Conservation (phyloP, 192 early-diverging fungal species). For the Coemansia sp. region DNA sequence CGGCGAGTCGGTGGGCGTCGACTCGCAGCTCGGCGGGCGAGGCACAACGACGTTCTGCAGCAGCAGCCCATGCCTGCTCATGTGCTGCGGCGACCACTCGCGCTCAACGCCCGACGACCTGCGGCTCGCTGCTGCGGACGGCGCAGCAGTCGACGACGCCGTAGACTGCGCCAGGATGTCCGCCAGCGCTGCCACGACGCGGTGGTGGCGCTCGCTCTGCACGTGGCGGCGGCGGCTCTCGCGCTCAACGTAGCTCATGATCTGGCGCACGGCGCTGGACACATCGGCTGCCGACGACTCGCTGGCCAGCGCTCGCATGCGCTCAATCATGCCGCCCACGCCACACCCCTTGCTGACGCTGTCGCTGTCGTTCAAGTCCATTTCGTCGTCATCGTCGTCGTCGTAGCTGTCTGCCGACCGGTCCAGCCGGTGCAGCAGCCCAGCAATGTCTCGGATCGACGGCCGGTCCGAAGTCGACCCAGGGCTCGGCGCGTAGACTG, state of each 20-base stretch:
- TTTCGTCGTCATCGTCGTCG: slow-evolving; percentile 1
- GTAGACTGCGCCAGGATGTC: slow-evolving; percentile 36
- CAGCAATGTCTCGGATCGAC: slow-evolving; percentile 28
- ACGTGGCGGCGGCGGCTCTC: slow-evolving; percentile 46
- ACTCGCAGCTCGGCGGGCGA: slow-evolving; percentile 9
- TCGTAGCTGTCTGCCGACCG: slow-evolving; percentile 16
- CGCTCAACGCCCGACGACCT: slow-evolving; percentile 25
- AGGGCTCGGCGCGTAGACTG: neutral
- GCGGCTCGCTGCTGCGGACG: slow-evolving; percentile 30
- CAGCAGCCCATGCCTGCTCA: neutral
- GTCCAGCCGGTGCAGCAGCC: slow-evolving; percentile 37
- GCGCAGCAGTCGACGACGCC: slow-evolving; percentile 20
- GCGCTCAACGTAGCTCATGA: slow-evolving; percentile 49
- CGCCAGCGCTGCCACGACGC: slow-evolving; percentile 41
- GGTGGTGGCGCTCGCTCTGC: slow-evolving; percentile 52
- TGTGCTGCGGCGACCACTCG: slow-evolving; percentile 10
- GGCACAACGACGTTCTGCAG: neutral
- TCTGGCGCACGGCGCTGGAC: slow-evolving; percentile 32
- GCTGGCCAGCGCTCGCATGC: slow-evolving; percentile 35
- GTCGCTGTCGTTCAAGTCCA: neutral
- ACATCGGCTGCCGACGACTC: slow-evolving; percentile 27
- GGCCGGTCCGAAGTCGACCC: neutral
- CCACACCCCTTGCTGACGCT: neutral
- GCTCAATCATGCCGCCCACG: slow-evolving; percentile 28
- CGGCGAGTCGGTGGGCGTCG: slow-evolving; percentile 18